Conservation (phyloP, 2,329 filamentous ascomycete species). For the Aspergillus brasiliensis region DNA sequence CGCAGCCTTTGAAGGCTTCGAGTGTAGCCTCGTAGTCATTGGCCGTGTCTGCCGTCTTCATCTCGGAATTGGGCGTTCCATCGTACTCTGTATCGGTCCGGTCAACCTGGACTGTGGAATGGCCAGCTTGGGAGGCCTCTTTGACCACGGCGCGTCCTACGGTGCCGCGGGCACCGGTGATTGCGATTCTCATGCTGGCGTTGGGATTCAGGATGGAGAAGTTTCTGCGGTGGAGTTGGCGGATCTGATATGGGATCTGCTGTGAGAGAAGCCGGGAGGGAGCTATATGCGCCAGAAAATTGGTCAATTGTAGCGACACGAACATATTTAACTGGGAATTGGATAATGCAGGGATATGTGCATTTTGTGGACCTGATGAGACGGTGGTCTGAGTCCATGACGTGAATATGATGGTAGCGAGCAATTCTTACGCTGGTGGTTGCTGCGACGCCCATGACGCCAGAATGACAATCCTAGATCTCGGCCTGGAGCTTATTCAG, state of each 20-base stretch:
- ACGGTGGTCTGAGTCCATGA: slow-evolving; percentile 6
- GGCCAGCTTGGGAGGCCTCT: slow-evolving; percentile 33
- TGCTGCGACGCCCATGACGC: neutral
- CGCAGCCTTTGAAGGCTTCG: slow-evolving; percentile 38
- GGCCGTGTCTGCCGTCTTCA: slow-evolving; percentile 37
- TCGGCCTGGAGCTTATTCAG: too few species aligned
- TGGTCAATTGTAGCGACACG: neutral
- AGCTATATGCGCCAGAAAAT: too few species aligned
- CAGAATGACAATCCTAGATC: neutral
- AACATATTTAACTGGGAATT: neutral
- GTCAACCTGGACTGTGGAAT: slow-evolving; percentile 39
- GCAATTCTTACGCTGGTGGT: neutral
- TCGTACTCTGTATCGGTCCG: slow-evolving; percentile 33
- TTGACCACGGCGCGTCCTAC: slow-evolving; percentile 35
- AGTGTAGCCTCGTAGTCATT: slow-evolving; percentile 35
- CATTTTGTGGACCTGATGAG: neutral
- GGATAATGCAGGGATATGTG: neutral
- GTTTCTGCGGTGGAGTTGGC: slow-evolving; percentile 23
- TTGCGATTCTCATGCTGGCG: slow-evolving; percentile 43
- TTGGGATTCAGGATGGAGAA: neutral
- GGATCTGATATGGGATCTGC: neutral
- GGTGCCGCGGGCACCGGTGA: slow-evolving; percentile 41
- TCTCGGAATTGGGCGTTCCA: slow-evolving; percentile 35
- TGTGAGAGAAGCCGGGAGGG: neutral
- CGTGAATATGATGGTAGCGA: slow-evolving; percentile 9